Base-by-base conservation (phyloP, 2,329 filamentous ascomycete species). In the Tolypocladium tundrense region DNA sequence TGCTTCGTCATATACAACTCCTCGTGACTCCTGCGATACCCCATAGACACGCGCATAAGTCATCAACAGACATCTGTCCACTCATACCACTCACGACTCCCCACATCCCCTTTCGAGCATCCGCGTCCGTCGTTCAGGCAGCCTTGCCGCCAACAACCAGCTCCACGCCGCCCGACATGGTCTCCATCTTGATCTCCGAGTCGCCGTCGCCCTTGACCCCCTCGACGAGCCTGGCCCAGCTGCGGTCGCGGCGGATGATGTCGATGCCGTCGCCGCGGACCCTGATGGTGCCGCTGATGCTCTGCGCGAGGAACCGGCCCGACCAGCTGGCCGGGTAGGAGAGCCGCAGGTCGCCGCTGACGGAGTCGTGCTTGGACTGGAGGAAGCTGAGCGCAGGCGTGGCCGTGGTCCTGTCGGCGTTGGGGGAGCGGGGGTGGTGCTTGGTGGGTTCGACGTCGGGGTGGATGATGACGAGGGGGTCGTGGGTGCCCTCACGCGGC, bases 291-390 rank as follows among this genome's bases (percentile, higher is more conserved):
- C 79, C 79, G 31, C 73, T 73, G 19, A 77, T 67, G 21, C 73
- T 72, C 59, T 71, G 58, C 14, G 76, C 72, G 11, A 60, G 60
- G 40, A 82, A 66, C 24, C 62, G 61, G 16, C 81, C 81, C 61
- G 77, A 75, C 81, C 81, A 84, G 2, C 73, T 69, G 27, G 63
- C 64, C 0, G 81, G 80, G 61, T 81, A 82, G 19, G 55, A 60
- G 27, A 83, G 67, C 16, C 63, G 64, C 53, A 81, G 62, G 39
- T 64, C 54, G 8, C 78, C 79, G 57, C 76, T 79, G 11, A 78
- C 73, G 45, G 75, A 74, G 27, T 60, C 68, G 67, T 84, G 79
- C 8, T 63, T 61, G 3, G 75, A 73, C 41, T 67, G 62, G 5
- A 84, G 67, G 37, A 68, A 65, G 53, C 68, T 63, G 65, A 78